Evolutionary conservation across 2,329 filamentous ascomycete genomes (phyloP), one percentile per base, ranked within the genome.

Genomic region (Sporothrix protearum): DNA sequence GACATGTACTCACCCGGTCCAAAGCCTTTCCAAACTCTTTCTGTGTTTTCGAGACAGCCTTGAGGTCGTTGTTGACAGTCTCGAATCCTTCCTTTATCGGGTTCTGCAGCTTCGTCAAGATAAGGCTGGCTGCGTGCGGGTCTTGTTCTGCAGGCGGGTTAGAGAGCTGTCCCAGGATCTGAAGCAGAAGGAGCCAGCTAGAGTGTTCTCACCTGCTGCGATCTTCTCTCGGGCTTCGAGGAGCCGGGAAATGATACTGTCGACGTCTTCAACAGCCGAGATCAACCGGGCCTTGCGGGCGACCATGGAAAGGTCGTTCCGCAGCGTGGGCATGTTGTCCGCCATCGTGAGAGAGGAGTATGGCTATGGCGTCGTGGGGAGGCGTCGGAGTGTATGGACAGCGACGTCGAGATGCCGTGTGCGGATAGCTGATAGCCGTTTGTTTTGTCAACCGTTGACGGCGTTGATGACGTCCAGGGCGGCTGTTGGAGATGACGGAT

Each of bases 11-110:
- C 80, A 92, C 92, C 85, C 91, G 93, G 80, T 97, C 93, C 39
- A 99, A 83, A 6, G 92, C 89, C 79, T 94, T 97, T 76, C 90
- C 90, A 80, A 96, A 97, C 75, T 91, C 91, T 79, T 91, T 93
- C 72, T 97, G 90, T 1, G 91, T 90, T 74, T 91, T 91, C 76
- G 96, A 91, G 2, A 96, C 90, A 71, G 93, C 92, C 79, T 93
- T 96, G 67, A 98, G 82, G 77, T 93, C 90, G 69, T 91, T 89
- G 75, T 91, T 95, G 51, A 97, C 89, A 47, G 88, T 86, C 51
- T 97, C 93, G 73, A 98, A 91, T 1, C 90, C 89, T 68, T 90
- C 85, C 78, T 94, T 96, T 71, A 97, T 85, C 0, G 94, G 92
- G 74, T 92, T 94, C 79, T 97, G 94, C 22, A 97, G 87, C 78